Evolutionary conservation across 768 basidiomycete genomes (phyloP), one percentile per base, ranked within the genome.

Genomic region (Rhizopogon vulgaris): DNA sequence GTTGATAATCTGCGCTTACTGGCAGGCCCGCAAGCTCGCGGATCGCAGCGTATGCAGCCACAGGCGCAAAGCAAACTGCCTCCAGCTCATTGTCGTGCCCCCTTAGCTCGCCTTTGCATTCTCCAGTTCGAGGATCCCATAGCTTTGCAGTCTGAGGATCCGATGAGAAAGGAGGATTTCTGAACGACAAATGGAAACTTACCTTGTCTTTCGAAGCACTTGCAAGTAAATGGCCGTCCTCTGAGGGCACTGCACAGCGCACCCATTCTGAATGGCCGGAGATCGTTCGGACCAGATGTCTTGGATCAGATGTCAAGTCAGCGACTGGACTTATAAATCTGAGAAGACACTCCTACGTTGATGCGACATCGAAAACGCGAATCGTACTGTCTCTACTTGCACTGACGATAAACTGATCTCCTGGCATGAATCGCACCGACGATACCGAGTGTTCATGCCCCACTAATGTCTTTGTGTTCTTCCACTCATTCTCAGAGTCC

Each of bases 371-470:
- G 74, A 90, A 95, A 47, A 94, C 73, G 58, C 87, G 73, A 50
- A 95, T 89, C 6, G 90, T 87, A 70, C 82, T 79, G 67, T 95
- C 93, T 65, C 93, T 75, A 68, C 92, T 93, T 1, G 91, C 87
- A 48, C 87, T 91, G 56, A 94, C 83, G 54, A 95, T 78, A 58
- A 77, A 78, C 64, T 87, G 86, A 63, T 92, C 93, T 47, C 85
- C 84, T 0, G 91, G 90, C 61, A 93, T 76, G 64, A 94, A 95
- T 17, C 85, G 80, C 1, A 86, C 91, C 25, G 83, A 82, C 10
- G 93, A 94, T 43, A 95, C 87, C 11, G 88, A 83, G 67, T 95
- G 93, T 66, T 95, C 93, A 62, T 95, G 93, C 7, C 92, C 93
- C 51, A 85, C 82, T 45, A 94, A 73, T 2, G 92, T 93, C 69